Base-by-base conservation (phyloP, 208 protist species). In the Trypanosoma congolense region DNA sequence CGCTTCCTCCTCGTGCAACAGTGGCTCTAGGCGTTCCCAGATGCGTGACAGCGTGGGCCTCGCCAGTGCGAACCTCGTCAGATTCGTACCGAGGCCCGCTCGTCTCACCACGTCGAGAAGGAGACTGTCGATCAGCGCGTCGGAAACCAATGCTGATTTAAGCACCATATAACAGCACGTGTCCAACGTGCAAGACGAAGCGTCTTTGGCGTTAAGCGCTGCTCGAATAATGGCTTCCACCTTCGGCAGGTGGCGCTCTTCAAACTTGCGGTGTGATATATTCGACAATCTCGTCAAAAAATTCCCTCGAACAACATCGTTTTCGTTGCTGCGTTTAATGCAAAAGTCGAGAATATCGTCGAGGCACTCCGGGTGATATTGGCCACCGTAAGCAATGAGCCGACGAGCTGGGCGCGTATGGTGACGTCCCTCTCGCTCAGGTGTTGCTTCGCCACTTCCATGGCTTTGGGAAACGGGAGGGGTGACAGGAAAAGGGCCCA, bases 311-410 rank as follows among this genome's bases (percentile, higher is more conserved):
- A 65, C 59, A 50, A 44, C 0, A 48, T 65, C 59, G 16, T 35
- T 40, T 33, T 65, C 59, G 8, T 45, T 56, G 1, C 24, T 18
- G 30, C 50, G 41, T 5, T n/a, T 10, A 9, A 58, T 14, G 29
- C 59, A 65, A 38, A 65, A 65, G 19, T 56, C 43, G 41, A 65
- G 50, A 30, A 65, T 53, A 40, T 65, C 51, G 18, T 53, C 42
- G 25, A 65, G 30, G 31, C 49, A 36, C 19, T 58, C 41, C 30
- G 40, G 28, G 38, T 58, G 44, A 21, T 29, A 65, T 1, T 12
- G 25, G 26, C 59, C 59, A 46, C 29, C 26, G 18, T 8, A 43
- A 19, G 56, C 50, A 30, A 65, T 18, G 40, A 14, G 29, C 3
- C 12, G 28, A 47, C 46, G 10, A 38, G 28, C 10, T 3, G 9